phyloP scores from a whole-genome alignment of 129 eudicot species.

The Cynara cardunculus region DNA sequence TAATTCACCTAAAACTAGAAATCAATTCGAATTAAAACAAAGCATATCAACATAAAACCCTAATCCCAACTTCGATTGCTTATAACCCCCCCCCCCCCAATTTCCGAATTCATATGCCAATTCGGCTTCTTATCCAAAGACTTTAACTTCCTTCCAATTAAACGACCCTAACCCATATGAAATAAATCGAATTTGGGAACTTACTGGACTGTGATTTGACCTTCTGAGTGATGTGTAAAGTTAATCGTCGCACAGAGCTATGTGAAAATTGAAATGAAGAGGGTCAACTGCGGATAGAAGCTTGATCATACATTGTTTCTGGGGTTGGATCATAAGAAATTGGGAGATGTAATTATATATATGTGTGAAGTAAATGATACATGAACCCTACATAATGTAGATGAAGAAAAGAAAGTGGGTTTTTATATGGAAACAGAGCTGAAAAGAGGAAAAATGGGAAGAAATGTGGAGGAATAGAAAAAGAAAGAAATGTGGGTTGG shows the following conservation, averaged over 20 bases:
- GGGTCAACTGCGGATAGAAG: constrained; percentile 11
- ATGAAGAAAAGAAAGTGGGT: not conserved
- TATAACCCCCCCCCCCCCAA: not conserved
- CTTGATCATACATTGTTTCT: constrained; percentile 16
- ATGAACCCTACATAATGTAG: constrained; percentile 20
- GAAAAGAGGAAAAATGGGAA: constrained; percentile 3
- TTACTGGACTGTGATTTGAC: constrained; percentile 32
- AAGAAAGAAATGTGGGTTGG: not conserved
- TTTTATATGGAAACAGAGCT: constrained; percentile 30
- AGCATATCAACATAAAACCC: constrained; percentile 9
- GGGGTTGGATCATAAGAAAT: constrained; percentile 18
- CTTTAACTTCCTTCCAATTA: constrained; percentile 7
- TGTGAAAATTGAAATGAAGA: not conserved
- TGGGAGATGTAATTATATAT: constrained; percentile 1
- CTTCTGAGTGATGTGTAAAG: constrained; percentile 22
- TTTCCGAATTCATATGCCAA: constrained; percentile 1
- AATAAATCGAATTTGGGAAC: constrained; percentile 20
- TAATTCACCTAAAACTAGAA: not conserved
- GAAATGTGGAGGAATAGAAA: not conserved
- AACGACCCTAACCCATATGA: not conserved
- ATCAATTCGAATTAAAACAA: not conserved
- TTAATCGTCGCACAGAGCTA: not conserved
- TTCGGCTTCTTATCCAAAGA: constrained; percentile 5
- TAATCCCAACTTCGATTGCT: not conserved
- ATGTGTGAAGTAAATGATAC: not conserved